Conservation (phyloP, 495 filamentous ascomycete species). For the Penicillium roqueforti region DNA sequence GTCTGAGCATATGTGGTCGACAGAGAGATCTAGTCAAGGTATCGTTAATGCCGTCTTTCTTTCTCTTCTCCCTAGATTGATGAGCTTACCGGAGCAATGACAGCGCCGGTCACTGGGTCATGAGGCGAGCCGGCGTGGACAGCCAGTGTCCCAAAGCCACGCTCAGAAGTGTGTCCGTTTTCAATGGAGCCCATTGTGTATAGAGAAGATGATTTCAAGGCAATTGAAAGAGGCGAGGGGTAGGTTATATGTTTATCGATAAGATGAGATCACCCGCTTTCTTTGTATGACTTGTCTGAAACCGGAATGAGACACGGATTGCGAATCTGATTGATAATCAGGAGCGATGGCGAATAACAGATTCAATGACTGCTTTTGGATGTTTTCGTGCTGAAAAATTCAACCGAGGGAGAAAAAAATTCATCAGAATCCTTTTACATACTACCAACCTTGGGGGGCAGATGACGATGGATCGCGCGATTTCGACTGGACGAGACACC, state of each 20-base stretch:
- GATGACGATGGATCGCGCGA: conserved; percentile 16
- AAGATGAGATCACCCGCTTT: conserved; percentile 25
- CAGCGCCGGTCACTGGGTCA: conserved; percentile 87
- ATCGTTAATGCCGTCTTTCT: neutral
- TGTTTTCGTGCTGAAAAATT: conserved; percentile 1
- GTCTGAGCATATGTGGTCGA: conserved; percentile 92
- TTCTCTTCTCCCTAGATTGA: neutral
- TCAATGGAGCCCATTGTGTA: conserved; percentile 28
- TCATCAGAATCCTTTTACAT: conserved; percentile 1
- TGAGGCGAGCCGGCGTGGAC: conserved; percentile 90
- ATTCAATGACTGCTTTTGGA: neutral
- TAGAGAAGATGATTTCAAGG: conserved; percentile 11
- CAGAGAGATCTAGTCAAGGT: conserved; percentile 68
- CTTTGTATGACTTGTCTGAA: conserved; percentile 7
- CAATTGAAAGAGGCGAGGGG: neutral
- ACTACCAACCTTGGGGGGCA: conserved; percentile 2
- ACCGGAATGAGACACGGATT: neutral
- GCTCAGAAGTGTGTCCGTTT: conserved; percentile 35
- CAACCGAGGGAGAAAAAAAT: neutral
- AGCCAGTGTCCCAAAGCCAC: conserved; percentile 84
- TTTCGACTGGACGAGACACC: conserved; percentile 16
- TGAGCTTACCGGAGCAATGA: conserved; percentile 72
- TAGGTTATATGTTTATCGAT: conserved; percentile 14
- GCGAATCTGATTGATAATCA: conserved; percentile 12
- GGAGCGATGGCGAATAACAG: conserved; percentile 1